A percentile compares a stretch with the other conserved stretches of the same genome.
These are phyloP conservation scores for Pseudovirgaria hyperparasitica DNA, from an alignment of 2,329 filamentous ascomycete genomes.

Conservation along the genomic window DNA sequence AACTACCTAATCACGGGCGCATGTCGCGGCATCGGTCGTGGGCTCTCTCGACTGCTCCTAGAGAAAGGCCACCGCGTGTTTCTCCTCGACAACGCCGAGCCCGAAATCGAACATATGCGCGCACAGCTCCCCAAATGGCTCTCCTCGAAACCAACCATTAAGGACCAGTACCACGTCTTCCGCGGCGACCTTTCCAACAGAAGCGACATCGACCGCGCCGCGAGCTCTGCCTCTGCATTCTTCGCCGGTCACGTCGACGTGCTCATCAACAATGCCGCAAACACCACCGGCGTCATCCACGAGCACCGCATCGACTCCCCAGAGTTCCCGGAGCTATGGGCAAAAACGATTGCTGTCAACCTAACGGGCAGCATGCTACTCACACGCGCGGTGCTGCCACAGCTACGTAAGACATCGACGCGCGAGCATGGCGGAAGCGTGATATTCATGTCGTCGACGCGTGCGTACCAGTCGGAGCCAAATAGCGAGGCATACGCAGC, in stretches of 20 bases:
- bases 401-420: background rate
- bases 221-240: constrained; percentile 22
- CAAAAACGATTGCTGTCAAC: too few species aligned
- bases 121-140: constrained; percentile 15
- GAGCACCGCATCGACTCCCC: too few species aligned
- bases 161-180: constrained; percentile 11
- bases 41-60: constrained; percentile 30
- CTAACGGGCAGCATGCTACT: too few species aligned
- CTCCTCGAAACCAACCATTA: constrained; percentile 8
- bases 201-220: constrained; percentile 20
- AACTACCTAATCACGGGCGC: constrained; percentile 29
- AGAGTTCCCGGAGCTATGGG: too few species aligned
- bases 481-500: constrained; percentile 39
- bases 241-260: constrained; percentile 14
- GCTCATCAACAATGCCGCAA: background rate
- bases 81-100: constrained; percentile 29
- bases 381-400: too few species aligned
- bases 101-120: constrained; percentile 21
- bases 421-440: constrained; percentile 14
- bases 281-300: too few species aligned
- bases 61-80: constrained; percentile 31
- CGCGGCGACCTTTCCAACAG: constrained; percentile 29
- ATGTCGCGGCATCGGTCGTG: constrained; percentile 34
- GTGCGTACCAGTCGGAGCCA: constrained; percentile 35
- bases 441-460: constrained; percentile 38